Conservation (phyloP, 495 filamentous ascomycete genomes). For the Durotheca rogersii region DNA sequence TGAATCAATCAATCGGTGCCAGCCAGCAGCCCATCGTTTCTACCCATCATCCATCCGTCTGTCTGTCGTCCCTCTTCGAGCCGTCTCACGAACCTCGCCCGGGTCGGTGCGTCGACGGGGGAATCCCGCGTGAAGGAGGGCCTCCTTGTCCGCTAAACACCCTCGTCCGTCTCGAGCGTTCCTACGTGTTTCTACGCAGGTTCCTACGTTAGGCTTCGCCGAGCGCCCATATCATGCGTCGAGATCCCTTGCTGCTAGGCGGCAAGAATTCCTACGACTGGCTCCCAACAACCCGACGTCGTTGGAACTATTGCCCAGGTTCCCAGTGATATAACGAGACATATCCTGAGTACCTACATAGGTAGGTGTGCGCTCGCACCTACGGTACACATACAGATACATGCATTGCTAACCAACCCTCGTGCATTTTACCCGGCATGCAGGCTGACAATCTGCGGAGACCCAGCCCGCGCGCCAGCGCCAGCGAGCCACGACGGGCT, state of each 20-base stretch:
- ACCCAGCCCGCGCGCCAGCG: neutral
- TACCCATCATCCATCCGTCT: too few relatives aligned
- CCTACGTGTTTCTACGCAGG: too few relatives aligned
- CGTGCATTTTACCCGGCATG: conserved; percentile 33
- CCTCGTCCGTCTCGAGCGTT: conserved; percentile 27
- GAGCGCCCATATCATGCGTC: conserved; percentile 15
- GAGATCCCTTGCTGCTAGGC: conserved; percentile 24
- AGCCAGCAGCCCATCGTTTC: too few relatives aligned
- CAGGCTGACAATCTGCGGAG: conserved; percentile 26
- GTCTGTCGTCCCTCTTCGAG: too few relatives aligned
- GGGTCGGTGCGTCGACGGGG: too few relatives aligned
- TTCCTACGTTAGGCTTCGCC: too few relatives aligned
- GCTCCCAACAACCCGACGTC: conserved; percentile 19
- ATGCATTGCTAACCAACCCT: conserved; percentile 4
- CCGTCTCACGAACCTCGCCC: too few relatives aligned
- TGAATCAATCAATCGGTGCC: too few relatives aligned
- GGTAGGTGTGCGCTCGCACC: too few relatives aligned
- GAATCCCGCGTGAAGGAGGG: neutral
- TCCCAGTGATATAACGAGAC: too few relatives aligned
- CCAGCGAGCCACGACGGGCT: conserved; percentile 9
- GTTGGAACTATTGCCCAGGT: conserved; percentile 7
- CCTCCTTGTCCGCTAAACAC: neutral
- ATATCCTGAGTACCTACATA: too few relatives aligned
- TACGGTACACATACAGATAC: too few relatives aligned
- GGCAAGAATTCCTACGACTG: conserved; percentile 30